These are phyloP conservation scores for Diaporthe sp. DNA, from an alignment of 2,329 filamentous ascomycete genomes.

Conservation along the genomic window DNA sequence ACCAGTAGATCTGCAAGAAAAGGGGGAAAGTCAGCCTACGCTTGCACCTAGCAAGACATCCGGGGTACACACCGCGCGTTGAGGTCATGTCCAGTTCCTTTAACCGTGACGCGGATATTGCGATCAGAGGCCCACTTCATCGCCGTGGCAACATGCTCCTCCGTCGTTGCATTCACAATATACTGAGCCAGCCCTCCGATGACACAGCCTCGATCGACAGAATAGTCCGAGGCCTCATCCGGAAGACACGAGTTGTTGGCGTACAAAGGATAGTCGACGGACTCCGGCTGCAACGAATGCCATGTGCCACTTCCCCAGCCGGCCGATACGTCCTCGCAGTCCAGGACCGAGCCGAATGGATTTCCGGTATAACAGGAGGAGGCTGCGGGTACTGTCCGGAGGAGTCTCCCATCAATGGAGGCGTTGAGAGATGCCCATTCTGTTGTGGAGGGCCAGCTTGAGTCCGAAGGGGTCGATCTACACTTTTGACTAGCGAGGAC, in stretches of 20 bases:
- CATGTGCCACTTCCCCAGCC: background rate
- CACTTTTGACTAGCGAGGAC: background rate
- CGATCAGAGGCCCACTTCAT: background rate
- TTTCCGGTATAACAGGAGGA: background rate
- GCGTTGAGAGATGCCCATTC: background rate
- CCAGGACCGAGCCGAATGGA: background rate
- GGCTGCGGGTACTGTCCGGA: slow-evolving; percentile 3
- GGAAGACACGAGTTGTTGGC: slow-evolving; percentile 14
- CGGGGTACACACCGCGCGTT: background rate
- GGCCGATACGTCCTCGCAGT: background rate
- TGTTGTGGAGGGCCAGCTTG: background rate
- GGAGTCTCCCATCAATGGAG: slow-evolving; percentile 1
- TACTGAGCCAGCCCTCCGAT: background rate
- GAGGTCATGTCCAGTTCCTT: slow-evolving; percentile 8
- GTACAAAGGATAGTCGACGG: background rate
- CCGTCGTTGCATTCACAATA: background rate
- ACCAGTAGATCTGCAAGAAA: background rate
- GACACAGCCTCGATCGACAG: background rate
- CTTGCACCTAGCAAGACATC: background rate
- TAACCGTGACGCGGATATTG: slow-evolving; percentile 1
- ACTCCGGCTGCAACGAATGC: slow-evolving; percentile 7
- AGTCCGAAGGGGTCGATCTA: background rate
- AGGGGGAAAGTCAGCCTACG: background rate
- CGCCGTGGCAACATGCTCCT: slow-evolving; percentile 1
- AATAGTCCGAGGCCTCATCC: background rate